These are phyloP conservation scores for Syzygium malaccense DNA, from an alignment of 441 rosid genomes.

Conservation along the genomic window DNA sequence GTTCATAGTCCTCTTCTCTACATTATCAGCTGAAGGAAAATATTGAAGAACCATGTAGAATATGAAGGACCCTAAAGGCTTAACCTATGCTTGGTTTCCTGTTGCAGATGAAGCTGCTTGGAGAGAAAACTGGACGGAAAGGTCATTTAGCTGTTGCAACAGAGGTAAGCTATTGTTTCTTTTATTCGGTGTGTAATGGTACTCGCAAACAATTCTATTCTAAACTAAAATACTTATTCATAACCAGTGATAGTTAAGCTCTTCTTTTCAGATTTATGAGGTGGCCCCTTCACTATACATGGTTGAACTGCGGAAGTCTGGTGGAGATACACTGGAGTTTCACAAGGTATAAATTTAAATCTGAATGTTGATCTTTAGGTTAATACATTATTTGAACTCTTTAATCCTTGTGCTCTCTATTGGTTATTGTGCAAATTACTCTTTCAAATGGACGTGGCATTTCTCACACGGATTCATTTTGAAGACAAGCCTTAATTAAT, in stretches of 20 bases:
- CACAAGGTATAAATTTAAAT: slow-evolving; percentile 58
- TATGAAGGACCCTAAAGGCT: not conserved
- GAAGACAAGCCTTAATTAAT: not conserved
- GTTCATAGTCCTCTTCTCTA: not conserved
- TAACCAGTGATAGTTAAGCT: not conserved
- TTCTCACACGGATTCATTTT: not conserved
- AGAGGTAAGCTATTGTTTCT: slow-evolving; percentile 43
- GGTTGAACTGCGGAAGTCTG: slow-evolving; percentile 96
- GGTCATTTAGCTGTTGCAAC: slow-evolving; percentile 95
- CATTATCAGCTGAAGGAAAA: not conserved
- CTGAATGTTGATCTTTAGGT: not conserved
- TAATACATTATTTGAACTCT: not conserved
- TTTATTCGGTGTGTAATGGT: not conserved
- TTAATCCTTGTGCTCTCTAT: not conserved
- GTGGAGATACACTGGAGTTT: slow-evolving; percentile 97
- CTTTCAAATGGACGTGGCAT: not conserved
- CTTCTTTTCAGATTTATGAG: slow-evolving; percentile 62
- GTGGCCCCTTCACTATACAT: slow-evolving; percentile 97
- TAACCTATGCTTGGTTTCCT: slow-evolving; percentile 3
- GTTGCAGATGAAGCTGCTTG: slow-evolving; percentile 77
- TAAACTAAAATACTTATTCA: not conserved
- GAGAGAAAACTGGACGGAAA: slow-evolving; percentile 93
- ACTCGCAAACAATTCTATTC: not conserved
- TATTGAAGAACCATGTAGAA: not conserved
- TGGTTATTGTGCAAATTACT: not conserved